Percentiles rank a stretch among this genome's conserved stretches.
Conservation (phyloP, 2,329 filamentous ascomycete species). For the Lasiodiplodia sp. region DNA sequence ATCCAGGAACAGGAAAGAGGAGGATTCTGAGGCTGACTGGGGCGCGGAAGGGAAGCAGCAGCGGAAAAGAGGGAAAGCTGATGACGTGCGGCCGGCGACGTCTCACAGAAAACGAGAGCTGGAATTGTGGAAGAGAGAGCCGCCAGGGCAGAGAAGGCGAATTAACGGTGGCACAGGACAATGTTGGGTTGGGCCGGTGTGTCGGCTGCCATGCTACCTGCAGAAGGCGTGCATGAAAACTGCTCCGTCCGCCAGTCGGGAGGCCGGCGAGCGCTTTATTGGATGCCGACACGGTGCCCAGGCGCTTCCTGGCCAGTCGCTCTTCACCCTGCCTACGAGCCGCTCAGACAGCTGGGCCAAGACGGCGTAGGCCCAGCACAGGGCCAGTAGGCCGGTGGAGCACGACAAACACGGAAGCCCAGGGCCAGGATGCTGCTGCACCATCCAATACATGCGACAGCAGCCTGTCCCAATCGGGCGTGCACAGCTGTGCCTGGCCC, state of each 20-base stretch:
- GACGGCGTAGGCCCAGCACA: neutral
- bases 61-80: slow-evolving; percentile 11
- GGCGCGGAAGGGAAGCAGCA: slow-evolving; percentile 11
- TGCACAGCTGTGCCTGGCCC: slow-evolving; percentile 6
- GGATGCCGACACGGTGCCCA: slow-evolving; percentile 12
- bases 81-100: slow-evolving; percentile 28
- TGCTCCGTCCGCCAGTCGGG: slow-evolving; percentile 6
- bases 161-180: slow-evolving; percentile 18
- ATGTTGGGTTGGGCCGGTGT: neutral
- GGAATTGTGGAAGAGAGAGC: neutral
- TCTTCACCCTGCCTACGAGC: slow-evolving; percentile 1
- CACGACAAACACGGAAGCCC: slow-evolving; percentile 24
- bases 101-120: slow-evolving; percentile 22
- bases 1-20: slow-evolving; percentile 28
- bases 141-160: neutral
- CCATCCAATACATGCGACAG: slow-evolving; percentile 30
- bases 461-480: slow-evolving; percentile 18
- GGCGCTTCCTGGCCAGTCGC: slow-evolving; percentile 11
- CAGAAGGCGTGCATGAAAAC: slow-evolving; percentile 22
- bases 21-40: slow-evolving; percentile 24
- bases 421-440: slow-evolving; percentile 26
- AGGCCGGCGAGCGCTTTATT: slow-evolving; percentile 19
- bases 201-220: slow-evolving; percentile 12
- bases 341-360: slow-evolving; percentile 2
- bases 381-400: slow-evolving; percentile 7